A percentile compares a stretch with the other conserved stretches of the same genome.
Evolutionary conservation across 2,329 filamentous ascomycete genomes (phyloP).

Genomic region (Cladosporium sp.): DNA sequence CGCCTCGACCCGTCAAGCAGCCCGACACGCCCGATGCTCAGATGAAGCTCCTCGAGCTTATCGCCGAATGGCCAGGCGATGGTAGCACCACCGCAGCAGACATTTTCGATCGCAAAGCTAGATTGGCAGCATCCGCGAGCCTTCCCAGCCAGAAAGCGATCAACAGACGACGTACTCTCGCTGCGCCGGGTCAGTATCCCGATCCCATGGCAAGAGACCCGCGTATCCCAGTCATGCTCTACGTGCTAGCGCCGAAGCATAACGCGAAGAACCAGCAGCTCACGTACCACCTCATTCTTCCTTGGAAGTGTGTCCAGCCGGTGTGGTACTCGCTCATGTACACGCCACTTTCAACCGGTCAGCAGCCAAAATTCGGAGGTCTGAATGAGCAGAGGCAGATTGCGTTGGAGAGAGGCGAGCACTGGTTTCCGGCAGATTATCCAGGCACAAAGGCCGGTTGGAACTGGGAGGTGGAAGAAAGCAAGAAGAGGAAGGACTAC

Average conservation of each 20-base stretch:
- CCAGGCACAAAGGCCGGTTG: conserved; percentile 73
- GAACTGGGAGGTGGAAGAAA: conserved; percentile 67
- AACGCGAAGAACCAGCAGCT: conserved; percentile 50
- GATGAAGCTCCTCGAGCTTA: conserved; percentile 48
- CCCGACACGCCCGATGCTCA: conserved; percentile 23
- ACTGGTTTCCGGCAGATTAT: conserved; percentile 84
- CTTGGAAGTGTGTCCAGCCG: conserved; percentile 81
- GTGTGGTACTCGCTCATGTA: conserved; percentile 85
- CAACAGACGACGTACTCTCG: conserved; percentile 65
- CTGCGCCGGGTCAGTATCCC: conserved; percentile 57
- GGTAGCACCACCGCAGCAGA: conserved; percentile 29
- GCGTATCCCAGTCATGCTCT: conserved; percentile 67
- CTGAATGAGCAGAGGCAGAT: conserved; percentile 73
- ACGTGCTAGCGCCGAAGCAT: conserved; percentile 37
- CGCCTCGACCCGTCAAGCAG: conserved; percentile 51
- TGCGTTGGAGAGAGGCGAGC: conserved; percentile 67
- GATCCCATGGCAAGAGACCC: conserved; percentile 57
- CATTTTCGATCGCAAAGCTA: conserved; percentile 63
- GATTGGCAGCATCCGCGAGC: conserved; percentile 58
- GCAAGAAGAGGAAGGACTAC: conserved; percentile 50
- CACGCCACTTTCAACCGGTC: conserved; percentile 70
- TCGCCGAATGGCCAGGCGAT: conserved; percentile 65
- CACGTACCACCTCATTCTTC: conserved; percentile 76
- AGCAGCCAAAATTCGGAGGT: conserved; percentile 76
- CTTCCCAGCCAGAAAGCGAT: conserved; percentile 72